Evolutionary conservation across 345 rosid species (phyloP).

Genomic region (Salix exigua): DNA sequence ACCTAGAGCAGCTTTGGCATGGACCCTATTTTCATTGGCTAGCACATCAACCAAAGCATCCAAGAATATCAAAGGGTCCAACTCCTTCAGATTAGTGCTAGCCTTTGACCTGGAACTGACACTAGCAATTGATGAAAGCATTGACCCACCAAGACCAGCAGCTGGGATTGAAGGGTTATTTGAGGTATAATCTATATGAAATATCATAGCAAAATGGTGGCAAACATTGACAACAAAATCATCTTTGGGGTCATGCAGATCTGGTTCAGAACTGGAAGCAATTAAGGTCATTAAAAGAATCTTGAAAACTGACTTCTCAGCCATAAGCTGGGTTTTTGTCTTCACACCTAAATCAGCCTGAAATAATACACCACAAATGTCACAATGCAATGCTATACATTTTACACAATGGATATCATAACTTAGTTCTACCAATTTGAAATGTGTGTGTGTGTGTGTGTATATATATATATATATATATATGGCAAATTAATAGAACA

Average conservation of each 20-base stretch:
- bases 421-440: neutral
- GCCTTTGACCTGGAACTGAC: constrained; percentile 57
- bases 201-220: constrained; percentile 90
- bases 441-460: too few species aligned
- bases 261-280: constrained; percentile 83
- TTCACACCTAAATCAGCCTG: constrained; percentile 98
- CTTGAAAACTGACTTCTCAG: constrained; percentile 98
- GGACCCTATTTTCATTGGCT: constrained; percentile 82
- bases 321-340: constrained; percentile 98
- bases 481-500: neutral
- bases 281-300: constrained; percentile 73
- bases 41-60: constrained; percentile 96
- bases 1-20: constrained; percentile 85
- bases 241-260: constrained; percentile 67
- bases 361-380: constrained; percentile 12
- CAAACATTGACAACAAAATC: constrained; percentile 78
- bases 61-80: constrained; percentile 85
- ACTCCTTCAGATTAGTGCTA: constrained; percentile 66
- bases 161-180: constrained; percentile 46
- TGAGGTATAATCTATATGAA: constrained; percentile 63
- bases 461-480: too few species aligned
- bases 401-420: neutral
- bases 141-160: constrained; percentile 47
- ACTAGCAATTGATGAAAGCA: constrained; percentile 46
- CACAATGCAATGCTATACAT: neutral